Percentiles rank a stretch among this genome's conserved stretches.
phyloP scores from a whole-genome alignment of 2,329 filamentous ascomycete species.

The Neofusicoccum cordaticola region DNA sequence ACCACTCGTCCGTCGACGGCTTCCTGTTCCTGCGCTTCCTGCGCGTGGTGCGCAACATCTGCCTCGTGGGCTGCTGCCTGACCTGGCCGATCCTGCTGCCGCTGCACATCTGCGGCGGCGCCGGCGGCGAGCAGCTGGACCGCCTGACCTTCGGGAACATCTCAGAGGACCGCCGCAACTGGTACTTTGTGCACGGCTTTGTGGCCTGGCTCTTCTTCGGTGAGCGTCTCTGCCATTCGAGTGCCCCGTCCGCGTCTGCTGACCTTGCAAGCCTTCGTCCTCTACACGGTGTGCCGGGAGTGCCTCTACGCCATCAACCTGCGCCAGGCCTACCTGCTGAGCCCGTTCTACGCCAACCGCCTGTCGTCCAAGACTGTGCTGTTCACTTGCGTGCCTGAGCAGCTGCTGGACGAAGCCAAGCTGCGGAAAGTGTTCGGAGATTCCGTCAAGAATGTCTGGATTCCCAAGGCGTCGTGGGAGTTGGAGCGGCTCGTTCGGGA shows the following conservation, averaged over 20 bases:
- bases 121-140: slow-evolving; percentile 64
- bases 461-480: slow-evolving; percentile 1
- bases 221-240: slow-evolving; percentile 25
- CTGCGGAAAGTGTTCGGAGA: slow-evolving; percentile 12
- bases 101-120: slow-evolving; percentile 79
- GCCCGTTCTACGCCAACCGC: slow-evolving; percentile 77
- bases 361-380: slow-evolving; percentile 89
- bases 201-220: slow-evolving; percentile 78
- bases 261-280: slow-evolving; percentile 61
- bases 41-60: slow-evolving; percentile 73
- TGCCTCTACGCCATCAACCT: slow-evolving; percentile 89
- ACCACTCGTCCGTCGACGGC: slow-evolving; percentile 87
- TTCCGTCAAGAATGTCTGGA: slow-evolving; percentile 5
- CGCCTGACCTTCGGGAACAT: slow-evolving; percentile 78
- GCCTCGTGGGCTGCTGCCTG: slow-evolving; percentile 77
- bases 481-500: slow-evolving; percentile 6
- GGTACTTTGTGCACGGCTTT: slow-evolving; percentile 78
- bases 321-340: slow-evolving; percentile 85
- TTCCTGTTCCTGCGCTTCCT: slow-evolving; percentile 89
- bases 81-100: slow-evolving; percentile 89
- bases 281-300: slow-evolving; percentile 84
- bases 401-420: slow-evolving; percentile 3
- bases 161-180: slow-evolving; percentile 53
- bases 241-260: not conserved
- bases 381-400: slow-evolving; percentile 45